Percentiles rank a stretch among this genome's conserved stretches.
Evolutionary conservation across 2,329 filamentous ascomycete genomes (phyloP).

Genomic region (Claviceps sp.): DNA sequence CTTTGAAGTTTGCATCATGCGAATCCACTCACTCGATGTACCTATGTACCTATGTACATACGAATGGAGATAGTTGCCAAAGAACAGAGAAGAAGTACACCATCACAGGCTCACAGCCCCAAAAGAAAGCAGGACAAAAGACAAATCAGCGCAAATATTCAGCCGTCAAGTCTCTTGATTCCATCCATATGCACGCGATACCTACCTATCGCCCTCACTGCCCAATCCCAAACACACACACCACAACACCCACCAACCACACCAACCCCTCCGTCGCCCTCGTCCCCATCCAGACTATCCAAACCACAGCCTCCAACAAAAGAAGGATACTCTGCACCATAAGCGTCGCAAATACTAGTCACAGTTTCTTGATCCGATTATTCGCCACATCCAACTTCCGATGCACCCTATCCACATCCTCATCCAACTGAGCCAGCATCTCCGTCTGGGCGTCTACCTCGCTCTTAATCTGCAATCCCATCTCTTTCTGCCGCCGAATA

Average conservation of each 20-base stretch:
- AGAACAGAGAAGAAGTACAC: no score
- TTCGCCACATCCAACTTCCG: conserved; percentile 64
- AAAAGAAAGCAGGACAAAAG: not conserved
- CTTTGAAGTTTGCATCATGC: no score
- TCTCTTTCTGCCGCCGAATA: conserved; percentile 60
- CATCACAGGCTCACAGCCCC: no score
- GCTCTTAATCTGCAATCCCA: conserved; percentile 62
- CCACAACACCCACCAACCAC: conserved; percentile 16
- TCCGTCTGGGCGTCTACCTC: conserved; percentile 60
- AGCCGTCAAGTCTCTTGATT: no score
- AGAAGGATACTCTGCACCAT: conserved; percentile 16
- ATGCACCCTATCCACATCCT: conserved; percentile 51
- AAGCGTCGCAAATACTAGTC: conserved; percentile 19
- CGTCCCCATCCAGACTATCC: conserved; percentile 17
- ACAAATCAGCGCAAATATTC: no score
- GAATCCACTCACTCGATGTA: no score
- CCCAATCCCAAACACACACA: conserved; percentile 13
- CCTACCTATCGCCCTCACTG: not conserved
- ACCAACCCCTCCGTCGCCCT: conserved; percentile 12
- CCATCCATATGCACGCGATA: no score
- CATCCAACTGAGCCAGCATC: conserved; percentile 53
- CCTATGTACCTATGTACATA: no score
- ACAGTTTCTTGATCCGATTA: conserved; percentile 55
- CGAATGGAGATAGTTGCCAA: no score
- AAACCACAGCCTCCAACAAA: conserved; percentile 17